Base-by-base conservation (phyloP, 1,284 basidiomycete species). In the Trichosporon ovoides region DNA sequence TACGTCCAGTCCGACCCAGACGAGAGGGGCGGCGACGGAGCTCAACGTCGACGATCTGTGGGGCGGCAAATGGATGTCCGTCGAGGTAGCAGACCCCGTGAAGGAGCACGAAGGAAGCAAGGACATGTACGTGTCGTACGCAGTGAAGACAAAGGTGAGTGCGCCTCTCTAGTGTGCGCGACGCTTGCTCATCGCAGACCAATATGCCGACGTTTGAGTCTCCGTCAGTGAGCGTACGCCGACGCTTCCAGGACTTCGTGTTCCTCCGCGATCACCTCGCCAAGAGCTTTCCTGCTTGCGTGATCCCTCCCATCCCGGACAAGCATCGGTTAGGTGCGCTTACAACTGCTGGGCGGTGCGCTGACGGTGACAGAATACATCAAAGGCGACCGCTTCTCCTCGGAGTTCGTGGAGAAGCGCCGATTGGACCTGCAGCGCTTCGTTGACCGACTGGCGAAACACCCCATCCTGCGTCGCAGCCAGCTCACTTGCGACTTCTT, bases 41-140 rank as follows among this genome's bases (percentile, higher is more conserved):
- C 24, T 58, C 59, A 31, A 40, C 59, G 58, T 51, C 31, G 59
- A 58, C 40, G 64, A 53, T 16, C 61, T 89, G 74, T 94, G 91
- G 91, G 87, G 89, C 70, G 91, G 91, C 7, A 62, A 60, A 52
- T 89, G 88, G 79, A 85, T 95, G 71, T 82, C 87, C 50, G 88
- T 92, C 14, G 82, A 84, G 56, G 91, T 98, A 61, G 85, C 86
- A 70, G 94, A 98, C 71, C 93, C 94, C 22, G 85, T 92, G 62
- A 97, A 96, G 76, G 95, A 98, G 78, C 83, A 96, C 51, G 88
- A 93, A 62, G 92, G 94, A 66, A 94, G 91, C 48, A 96, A 95
- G 79, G 94, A 98, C 74, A 87, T 90, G 59, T 98, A 92, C 78
- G 91, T 98, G 56, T 93, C 91, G 48, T 98, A 98, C 77, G 81